phyloP scores from a whole-genome alignment of 2,329 filamentous ascomycete species.

The Fusarium sp. region DNA sequence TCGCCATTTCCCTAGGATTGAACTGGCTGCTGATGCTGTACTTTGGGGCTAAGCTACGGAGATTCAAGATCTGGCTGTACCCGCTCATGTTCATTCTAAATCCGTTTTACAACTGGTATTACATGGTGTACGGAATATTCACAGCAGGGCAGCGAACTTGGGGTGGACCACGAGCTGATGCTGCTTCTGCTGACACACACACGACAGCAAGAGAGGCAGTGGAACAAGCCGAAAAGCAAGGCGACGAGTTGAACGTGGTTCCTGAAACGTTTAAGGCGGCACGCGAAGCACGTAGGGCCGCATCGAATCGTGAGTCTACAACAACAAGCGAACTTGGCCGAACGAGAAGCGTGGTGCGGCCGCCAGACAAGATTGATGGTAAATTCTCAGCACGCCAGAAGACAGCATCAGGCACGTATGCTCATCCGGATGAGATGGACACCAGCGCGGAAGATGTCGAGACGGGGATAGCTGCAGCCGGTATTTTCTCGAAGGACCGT shows the following conservation, averaged over 20 bases:
- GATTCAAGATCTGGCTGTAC: conserved; percentile 96
- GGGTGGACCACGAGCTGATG: conserved; percentile 93
- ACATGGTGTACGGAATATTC: conserved; percentile 97
- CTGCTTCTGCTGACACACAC: conserved; percentile 79
- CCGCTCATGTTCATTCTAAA: conserved; percentile 96
- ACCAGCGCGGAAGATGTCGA: conserved; percentile 50
- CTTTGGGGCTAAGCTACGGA: conserved; percentile 86
- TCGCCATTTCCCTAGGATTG: conserved; percentile 89
- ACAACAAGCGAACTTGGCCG: conserved; percentile 57
- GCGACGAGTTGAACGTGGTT: conserved; percentile 91
- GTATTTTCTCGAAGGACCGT: conserved; percentile 48
- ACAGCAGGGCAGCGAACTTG: conserved; percentile 95
- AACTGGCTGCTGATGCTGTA: conserved; percentile 98
- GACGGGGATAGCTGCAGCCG: conserved; percentile 10
- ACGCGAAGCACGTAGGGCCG: conserved; percentile 61
- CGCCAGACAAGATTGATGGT: conserved; percentile 80
- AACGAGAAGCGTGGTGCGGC: conserved; percentile 73
- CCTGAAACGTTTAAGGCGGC: conserved; percentile 84
- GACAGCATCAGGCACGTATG: conserved; percentile 76
- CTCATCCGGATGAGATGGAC: conserved; percentile 73
- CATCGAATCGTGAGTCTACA: conserved; percentile 47
- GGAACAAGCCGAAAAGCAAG: conserved; percentile 80
- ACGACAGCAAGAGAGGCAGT: conserved; percentile 88
- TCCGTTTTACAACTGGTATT: conserved; percentile 98
- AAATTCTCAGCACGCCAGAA: conserved; percentile 80